phyloP scores from a whole-genome alignment of 177 flowering plant species.

The Tripterygium wilfordii region DNA sequence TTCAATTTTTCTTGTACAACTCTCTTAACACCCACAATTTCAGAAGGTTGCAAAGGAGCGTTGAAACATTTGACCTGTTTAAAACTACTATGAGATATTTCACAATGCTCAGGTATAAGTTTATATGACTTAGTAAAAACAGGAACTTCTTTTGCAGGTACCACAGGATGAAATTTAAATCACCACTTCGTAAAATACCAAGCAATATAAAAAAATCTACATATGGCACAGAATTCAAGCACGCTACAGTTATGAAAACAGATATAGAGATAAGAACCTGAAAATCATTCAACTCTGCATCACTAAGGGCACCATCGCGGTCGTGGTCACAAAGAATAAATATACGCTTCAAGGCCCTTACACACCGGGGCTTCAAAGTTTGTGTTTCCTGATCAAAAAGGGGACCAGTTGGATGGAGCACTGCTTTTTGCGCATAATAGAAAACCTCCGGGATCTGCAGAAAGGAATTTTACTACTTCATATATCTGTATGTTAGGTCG shows the following conservation, averaged over 20 bases:
- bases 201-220: too few relatives aligned
- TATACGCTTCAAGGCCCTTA: constrained; percentile 47
- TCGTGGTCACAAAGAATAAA: constrained; percentile 85
- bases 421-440: constrained; percentile 57
- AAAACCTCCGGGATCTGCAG: constrained; percentile 49
- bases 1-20: constrained; percentile 89
- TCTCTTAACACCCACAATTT: constrained; percentile 85
- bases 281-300: constrained; percentile 92
- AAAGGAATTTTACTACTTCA: too few relatives aligned
- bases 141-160: too few relatives aligned
- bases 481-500: too few relatives aligned
- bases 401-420: constrained; percentile 51
- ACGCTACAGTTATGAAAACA: too few relatives aligned
- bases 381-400: constrained; percentile 50
- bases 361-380: constrained; percentile 43
- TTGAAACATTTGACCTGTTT: constrained; percentile 90
- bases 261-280: constrained; percentile 73
- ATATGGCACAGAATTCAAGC: too few relatives aligned
- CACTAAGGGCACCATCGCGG: constrained; percentile 92
- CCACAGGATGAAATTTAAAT: too few relatives aligned
- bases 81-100: constrained; percentile 8
- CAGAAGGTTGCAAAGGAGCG: constrained; percentile 92
- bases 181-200: too few relatives aligned
- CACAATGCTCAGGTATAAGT: constrained; percentile 7
- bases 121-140: too few relatives aligned